Evolutionary conservation across 129 eudicot species (phyloP), one percentile per base, ranked within the genome.

Genomic region (Mikania micrantha): DNA sequence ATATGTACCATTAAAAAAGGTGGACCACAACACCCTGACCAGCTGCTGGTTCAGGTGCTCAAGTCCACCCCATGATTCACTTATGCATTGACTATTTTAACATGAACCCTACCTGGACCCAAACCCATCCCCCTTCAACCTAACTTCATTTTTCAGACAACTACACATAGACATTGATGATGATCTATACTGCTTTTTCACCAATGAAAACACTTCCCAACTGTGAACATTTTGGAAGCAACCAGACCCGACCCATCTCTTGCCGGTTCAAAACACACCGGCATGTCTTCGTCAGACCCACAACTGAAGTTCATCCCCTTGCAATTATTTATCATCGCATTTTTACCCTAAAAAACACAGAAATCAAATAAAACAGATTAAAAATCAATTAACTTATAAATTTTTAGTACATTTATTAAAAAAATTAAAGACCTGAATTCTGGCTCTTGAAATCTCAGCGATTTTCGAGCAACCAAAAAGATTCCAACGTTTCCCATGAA

Each of bases 361-460:
- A n/a, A n/a, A n/a, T n/a, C n/a, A n/a, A n/a, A n/a, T n/a, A n/a
- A n/a, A n/a, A n/a, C n/a, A n/a, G n/a, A n/a, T n/a, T n/a, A n/a
- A n/a, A n/a, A n/a, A n/a, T n/a, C n/a, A n/a, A n/a, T n/a, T n/a
- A n/a, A n/a, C n/a, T n/a, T n/a, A n/a, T n/a, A n/a, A n/a, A n/a
- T n/a, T n/a, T n/a, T n/a, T n/a, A n/a, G n/a, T n/a, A n/a, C n/a
- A n/a, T n/a, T n/a, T n/a, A n/a, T 39, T 11, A 15, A 4, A 15
- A 15, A n/a, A 3, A 1, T 48, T n/a, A n/a, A n/a, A n/a, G n/a
- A 87, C 97, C 97, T 90, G 91, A 58, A 90, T 87, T 19, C 72
- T 68, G 2, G 97, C 97, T n/a, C 58, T 48, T 17, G 78, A 83
- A 38, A 90, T 78, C 32, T 78, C 70, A 4, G 75, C 74, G 1